A percentile compares a stretch with the other conserved stretches of the same genome.
These are phyloP conservation scores for Perilla frutescens DNA, from an alignment of 257 asterid genomes.

Conservation along the genomic window DNA sequence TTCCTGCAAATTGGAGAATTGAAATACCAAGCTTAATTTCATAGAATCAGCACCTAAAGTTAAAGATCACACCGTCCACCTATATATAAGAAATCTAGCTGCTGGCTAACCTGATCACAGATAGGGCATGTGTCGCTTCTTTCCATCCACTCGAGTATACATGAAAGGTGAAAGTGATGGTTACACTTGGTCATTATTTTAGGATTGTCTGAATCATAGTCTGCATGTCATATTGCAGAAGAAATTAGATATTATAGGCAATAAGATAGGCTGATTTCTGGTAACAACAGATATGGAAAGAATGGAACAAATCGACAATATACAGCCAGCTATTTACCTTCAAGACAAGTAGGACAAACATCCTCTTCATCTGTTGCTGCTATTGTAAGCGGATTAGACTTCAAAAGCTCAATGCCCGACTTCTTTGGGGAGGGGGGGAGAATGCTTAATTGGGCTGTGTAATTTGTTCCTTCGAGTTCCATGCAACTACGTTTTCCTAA, in stretches of 20 bases:
- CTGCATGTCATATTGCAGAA: constrained; percentile 44
- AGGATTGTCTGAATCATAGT: constrained; percentile 69
- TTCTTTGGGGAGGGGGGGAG: constrained; percentile 53
- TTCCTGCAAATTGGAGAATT: constrained; percentile 51
- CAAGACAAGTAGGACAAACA: constrained; percentile 85
- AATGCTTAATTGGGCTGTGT: constrained; percentile 40
- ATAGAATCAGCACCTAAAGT: background rate
- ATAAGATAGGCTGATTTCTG: background rate
- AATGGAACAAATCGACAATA: background rate
- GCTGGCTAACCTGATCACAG: constrained; percentile 64
- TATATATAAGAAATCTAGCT: background rate
- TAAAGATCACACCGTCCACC: too few relatives aligned
- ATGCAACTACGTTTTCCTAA: constrained; percentile 33
- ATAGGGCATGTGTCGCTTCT: constrained; percentile 80
- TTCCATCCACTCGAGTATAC: constrained; percentile 89
- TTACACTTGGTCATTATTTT: constrained; percentile 67
- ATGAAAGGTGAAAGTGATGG: constrained; percentile 89
- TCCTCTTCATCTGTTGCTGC: constrained; percentile 60
- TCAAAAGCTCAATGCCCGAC: constrained; percentile 44
- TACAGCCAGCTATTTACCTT: constrained; percentile 49
- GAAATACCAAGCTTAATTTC: constrained; percentile 12
- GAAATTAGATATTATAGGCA: background rate
- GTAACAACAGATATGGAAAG: constrained; percentile 5
- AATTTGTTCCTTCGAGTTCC: constrained; percentile 48
- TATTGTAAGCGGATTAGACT: constrained; percentile 39